Conservation (phyloP, 2,329 filamentous ascomycete genomes). For the Pseudogymnoascus sp. region DNA sequence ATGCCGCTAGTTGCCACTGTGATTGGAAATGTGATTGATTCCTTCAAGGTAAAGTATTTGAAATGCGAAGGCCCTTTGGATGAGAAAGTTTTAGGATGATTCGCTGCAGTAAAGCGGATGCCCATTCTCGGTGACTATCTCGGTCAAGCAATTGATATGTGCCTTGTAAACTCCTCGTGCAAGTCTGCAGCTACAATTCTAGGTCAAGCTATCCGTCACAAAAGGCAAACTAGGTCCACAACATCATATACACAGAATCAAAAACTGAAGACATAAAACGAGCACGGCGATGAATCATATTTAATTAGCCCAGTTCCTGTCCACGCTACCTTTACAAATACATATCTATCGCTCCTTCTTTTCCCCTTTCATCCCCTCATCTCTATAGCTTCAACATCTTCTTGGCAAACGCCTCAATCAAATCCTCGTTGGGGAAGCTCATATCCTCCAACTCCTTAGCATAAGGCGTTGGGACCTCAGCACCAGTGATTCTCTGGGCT, state of each 20-base stretch:
- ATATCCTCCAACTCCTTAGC: constrained; percentile 88
- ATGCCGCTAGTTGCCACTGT: not conserved
- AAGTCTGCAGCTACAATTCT: not conserved
- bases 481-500: constrained; percentile 87
- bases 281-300: constrained; percentile 3
- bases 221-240: not conserved
- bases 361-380: not conserved
- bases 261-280: not conserved
- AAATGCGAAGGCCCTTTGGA: not conserved
- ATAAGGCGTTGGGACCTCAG: constrained; percentile 95
- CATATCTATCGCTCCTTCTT: constrained; percentile 1
- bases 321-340: constrained; percentile 8
- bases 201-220: not conserved
- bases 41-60: not conserved
- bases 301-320: constrained; percentile 7
- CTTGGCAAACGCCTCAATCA: constrained; percentile 80
- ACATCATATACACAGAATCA: not conserved
- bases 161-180: not conserved
- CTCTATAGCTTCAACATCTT: constrained; percentile 76
- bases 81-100: not conserved
- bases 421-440: constrained; percentile 81
- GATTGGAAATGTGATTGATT: not conserved
- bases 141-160: not conserved
- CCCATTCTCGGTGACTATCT: not conserved
- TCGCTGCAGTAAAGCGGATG: not conserved